Evolutionary conservation across 208 protist genomes (phyloP).

Genomic region (Wallacemonas rigidus): DNA sequence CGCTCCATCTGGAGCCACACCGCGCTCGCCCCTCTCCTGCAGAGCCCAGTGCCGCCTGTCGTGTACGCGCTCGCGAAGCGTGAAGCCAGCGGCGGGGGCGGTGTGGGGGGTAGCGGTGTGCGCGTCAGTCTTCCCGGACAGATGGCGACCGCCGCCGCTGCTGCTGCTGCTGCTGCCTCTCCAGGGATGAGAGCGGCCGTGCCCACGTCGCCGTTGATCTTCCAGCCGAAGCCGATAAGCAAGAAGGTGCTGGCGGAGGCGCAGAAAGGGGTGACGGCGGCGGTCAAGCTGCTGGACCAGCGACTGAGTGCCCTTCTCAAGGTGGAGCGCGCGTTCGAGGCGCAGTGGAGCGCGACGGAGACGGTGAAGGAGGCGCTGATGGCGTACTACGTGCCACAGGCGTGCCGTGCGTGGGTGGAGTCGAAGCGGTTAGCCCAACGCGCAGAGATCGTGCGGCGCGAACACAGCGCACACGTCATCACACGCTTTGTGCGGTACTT

Average conservation of each 20-base stretch:
- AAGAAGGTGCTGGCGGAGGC: constrained; percentile 37
- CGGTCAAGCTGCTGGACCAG: constrained; percentile 53
- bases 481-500: constrained; percentile 61
- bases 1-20: constrained; percentile 42
- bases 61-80: constrained; percentile 3
- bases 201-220: constrained; percentile 19
- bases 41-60: constrained; percentile 12
- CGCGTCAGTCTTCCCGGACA: constrained; percentile 21
- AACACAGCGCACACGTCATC: constrained; percentile 57
- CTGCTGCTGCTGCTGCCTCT: background rate
- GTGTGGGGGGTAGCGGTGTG: background rate
- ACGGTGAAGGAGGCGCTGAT: constrained; percentile 53
- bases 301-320: constrained; percentile 54
- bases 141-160: constrained; percentile 20
- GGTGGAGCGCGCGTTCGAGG: constrained; percentile 66
- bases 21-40: constrained; percentile 4
- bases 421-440: constrained; percentile 31
- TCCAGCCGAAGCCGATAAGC: constrained; percentile 24
- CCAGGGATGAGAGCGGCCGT: background rate
- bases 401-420: constrained; percentile 51
- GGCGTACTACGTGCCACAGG: constrained; percentile 60
- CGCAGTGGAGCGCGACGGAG: constrained; percentile 68
- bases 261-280: constrained; percentile 31
- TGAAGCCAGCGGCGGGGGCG: background rate
- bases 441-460: constrained; percentile 33